phyloP scores from a whole-genome alignment of 768 basidiomycete genomes.

The Amanita phalloides region DNA sequence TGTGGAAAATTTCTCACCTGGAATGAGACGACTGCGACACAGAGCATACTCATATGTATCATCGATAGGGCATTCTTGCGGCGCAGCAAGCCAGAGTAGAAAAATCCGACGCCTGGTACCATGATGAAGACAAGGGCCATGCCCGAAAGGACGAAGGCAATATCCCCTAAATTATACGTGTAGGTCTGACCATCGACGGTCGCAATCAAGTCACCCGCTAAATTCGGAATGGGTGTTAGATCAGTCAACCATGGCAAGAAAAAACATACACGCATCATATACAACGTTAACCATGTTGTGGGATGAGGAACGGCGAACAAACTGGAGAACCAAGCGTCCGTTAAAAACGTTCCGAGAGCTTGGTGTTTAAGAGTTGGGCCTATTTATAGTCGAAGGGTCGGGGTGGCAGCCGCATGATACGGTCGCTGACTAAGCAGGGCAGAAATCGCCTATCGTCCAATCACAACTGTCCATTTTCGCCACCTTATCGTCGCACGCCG shows the following conservation, averaged over 20 bases:
- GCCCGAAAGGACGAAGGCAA: constrained; percentile 49
- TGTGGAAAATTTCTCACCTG: constrained; percentile 40
- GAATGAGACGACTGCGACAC: constrained; percentile 72
- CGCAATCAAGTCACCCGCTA: constrained; percentile 28
- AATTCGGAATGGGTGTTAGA: background rate
- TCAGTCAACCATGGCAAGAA: background rate
- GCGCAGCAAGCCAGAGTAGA: constrained; percentile 85
- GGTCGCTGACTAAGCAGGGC: background rate
- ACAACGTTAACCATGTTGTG: constrained; percentile 3
- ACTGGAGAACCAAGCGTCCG: background rate
- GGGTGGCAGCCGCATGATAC: too few species aligned
- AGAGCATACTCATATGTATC: constrained; percentile 74
- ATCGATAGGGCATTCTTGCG: constrained; percentile 91
- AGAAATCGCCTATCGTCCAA: constrained; percentile 5
- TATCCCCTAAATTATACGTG: constrained; percentile 39
- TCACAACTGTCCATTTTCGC: background rate
- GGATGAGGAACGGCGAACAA: background rate
- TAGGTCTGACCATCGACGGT: constrained; percentile 18
- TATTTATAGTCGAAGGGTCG: background rate
- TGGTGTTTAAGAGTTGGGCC: background rate
- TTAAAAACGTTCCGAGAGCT: too few species aligned
- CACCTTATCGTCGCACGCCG: background rate
- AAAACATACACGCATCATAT: background rate
- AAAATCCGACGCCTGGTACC: constrained; percentile 80
- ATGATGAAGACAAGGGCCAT: constrained; percentile 81